Conservation (phyloP, 2,329 filamentous ascomycete genomes). For the Teratosphaeria gauchensis region DNA sequence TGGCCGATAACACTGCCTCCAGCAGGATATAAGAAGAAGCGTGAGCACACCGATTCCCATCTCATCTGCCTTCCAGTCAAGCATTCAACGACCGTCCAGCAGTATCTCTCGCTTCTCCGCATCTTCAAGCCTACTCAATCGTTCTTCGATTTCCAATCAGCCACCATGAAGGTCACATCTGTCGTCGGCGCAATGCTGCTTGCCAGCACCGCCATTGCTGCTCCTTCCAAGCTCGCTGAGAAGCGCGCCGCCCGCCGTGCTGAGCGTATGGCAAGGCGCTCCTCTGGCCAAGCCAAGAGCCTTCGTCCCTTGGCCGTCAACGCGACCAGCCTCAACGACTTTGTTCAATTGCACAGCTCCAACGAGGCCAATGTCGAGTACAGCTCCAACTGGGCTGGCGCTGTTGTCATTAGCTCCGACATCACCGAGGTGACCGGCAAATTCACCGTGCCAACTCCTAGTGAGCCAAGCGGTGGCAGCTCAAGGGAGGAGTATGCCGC, state of each 20-base stretch:
- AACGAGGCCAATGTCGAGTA: slow-evolving; percentile 36
- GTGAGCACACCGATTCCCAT: background rate
- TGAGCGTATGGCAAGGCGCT: slow-evolving; percentile 24
- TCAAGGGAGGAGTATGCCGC: slow-evolving; percentile 35
- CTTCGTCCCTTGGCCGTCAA: slow-evolving; percentile 25
- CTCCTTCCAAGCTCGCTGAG: slow-evolving; percentile 27
- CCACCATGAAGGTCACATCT: slow-evolving; percentile 41
- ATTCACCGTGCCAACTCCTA: slow-evolving; percentile 45
- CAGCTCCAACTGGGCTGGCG: slow-evolving; percentile 51
- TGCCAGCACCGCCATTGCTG: slow-evolving; percentile 35
- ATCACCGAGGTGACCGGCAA: slow-evolving; percentile 46
- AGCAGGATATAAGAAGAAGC: background rate
- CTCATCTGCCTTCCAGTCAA: background rate
- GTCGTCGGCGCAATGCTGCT: slow-evolving; percentile 29
- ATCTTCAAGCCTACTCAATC: background rate
- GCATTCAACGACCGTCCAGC: background rate
- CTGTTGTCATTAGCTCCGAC: slow-evolving; percentile 42
- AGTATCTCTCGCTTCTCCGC: background rate
- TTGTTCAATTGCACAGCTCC: slow-evolving; percentile 11
- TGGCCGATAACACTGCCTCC: background rate
- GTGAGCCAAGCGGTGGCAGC: slow-evolving; percentile 29
- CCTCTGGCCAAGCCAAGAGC: slow-evolving; percentile 16
- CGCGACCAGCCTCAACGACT: slow-evolving; percentile 15
- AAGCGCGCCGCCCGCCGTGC: slow-evolving; percentile 27
- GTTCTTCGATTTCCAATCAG: background rate